These are phyloP conservation scores for Novymonas esmeraldas DNA, from an alignment of 208 protist genomes.

Conservation along the genomic window DNA sequence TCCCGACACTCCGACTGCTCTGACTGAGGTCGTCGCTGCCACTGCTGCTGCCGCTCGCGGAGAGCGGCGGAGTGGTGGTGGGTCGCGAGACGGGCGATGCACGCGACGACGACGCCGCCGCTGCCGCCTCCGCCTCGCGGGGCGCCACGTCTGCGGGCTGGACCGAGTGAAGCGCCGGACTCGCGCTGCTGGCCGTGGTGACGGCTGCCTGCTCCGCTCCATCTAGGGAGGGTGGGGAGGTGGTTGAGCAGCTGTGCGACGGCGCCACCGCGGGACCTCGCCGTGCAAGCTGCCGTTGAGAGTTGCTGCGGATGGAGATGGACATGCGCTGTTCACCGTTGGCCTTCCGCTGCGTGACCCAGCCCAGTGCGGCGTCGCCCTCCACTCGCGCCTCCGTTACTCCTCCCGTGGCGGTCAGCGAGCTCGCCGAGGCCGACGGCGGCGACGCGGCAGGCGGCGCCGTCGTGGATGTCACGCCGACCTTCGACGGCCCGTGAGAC, in stretches of 20 bases:
- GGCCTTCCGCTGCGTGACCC: conserved; percentile 26
- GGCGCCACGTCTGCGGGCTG: no score
- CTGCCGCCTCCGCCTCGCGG: background rate
- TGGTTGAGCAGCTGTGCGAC: no score
- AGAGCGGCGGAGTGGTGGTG: background rate
- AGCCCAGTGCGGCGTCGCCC: background rate
- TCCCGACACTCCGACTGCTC: background rate
- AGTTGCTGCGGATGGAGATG: conserved; percentile 61
- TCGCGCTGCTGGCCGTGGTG: no score
- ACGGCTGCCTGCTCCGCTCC: no score
- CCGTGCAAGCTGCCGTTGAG: conserved; percentile 28
- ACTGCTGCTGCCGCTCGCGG: background rate
- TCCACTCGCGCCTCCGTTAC: background rate
- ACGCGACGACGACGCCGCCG: background rate
- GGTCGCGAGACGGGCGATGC: background rate
- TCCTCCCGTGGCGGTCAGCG: background rate
- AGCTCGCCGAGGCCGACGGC: conserved; percentile 1
- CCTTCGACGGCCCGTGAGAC: no score
- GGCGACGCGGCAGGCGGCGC: background rate
- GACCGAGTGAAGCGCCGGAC: no score
- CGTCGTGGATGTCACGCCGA: no score
- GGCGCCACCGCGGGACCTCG: no score
- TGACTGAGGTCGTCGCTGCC: background rate
- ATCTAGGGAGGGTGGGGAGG: no score
- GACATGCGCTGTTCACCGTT: conserved; percentile 55